Evolutionary conservation across 352 stramenopile species (phyloP).

Genomic region (Globisporangium perplexum): DNA sequence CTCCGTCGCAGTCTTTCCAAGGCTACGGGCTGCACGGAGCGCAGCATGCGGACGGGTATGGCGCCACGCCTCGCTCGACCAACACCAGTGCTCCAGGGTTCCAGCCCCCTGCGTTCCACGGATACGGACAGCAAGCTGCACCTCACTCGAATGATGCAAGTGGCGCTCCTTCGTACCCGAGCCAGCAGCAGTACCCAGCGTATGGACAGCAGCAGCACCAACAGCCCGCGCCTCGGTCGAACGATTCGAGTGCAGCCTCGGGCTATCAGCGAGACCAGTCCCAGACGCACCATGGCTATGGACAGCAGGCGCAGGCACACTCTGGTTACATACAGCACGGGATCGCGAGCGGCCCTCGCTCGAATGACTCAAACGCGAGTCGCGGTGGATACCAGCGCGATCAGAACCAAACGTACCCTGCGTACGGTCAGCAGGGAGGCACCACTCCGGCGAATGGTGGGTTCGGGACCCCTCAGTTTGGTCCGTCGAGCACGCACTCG

Average conservation of each 20-base stretch:
- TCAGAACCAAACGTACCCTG: not conserved
- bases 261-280: constrained; percentile 2
- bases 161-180: constrained; percentile 17
- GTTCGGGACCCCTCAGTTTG: constrained; percentile 4
- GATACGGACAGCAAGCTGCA: constrained; percentile 3
- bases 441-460: not conserved
- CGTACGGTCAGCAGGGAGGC: constrained; percentile 7
- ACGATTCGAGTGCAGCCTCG: constrained; percentile 1
- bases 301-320: constrained; percentile 2
- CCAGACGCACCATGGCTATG: not conserved
- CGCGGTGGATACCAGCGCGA: not conserved
- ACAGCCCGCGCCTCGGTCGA: constrained; percentile 6
- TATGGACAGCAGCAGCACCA: constrained; percentile 11
- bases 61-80: constrained; percentile 8
- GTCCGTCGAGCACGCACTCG: constrained; percentile 7
- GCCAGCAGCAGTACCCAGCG: constrained; percentile 3
- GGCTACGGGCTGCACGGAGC: constrained; percentile 9
- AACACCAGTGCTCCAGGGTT: constrained; percentile 1
- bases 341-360: constrained; percentile 7
- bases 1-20: constrained; percentile 15
- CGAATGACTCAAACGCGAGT: constrained; percentile 14
- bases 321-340: constrained; percentile 5
- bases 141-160: constrained; percentile 17
- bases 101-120: constrained; percentile 3
- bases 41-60: constrained; percentile 7